Conservation (phyloP, 1,284 basidiomycete genomes). For the Ustilago xerochloae region DNA sequence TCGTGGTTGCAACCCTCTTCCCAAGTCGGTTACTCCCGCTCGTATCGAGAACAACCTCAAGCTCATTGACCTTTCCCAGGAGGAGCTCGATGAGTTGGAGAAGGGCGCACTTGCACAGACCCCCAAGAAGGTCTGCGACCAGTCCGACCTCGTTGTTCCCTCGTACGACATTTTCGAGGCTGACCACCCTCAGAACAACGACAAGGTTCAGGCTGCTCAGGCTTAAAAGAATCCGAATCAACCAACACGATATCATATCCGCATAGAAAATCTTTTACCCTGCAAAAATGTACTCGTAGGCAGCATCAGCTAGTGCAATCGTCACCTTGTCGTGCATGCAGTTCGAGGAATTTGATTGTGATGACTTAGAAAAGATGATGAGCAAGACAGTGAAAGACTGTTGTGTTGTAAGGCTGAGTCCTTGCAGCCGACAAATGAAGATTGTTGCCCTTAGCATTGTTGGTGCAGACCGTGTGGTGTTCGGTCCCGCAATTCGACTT, state of each 20-base stretch:
- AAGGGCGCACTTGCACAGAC: constrained; percentile 70
- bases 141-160: constrained; percentile 53
- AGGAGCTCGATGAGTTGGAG: constrained; percentile 62
- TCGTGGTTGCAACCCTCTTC: constrained; percentile 58
- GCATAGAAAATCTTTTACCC: background rate
- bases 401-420: too few species aligned
- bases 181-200: constrained; percentile 51
- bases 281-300: background rate
- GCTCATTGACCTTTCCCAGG: constrained; percentile 72
- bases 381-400: too few species aligned
- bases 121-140: constrained; percentile 58
- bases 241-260: background rate
- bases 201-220: constrained; percentile 50
- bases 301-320: background rate
- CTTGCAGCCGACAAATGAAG: too few species aligned
- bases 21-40: constrained; percentile 46
- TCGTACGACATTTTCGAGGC: constrained; percentile 59
- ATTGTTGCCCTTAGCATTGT: too few species aligned
- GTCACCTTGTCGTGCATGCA: constrained; percentile 2
- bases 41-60: constrained; percentile 61
- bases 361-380: too few species aligned
- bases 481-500: too few species aligned
- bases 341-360: too few species aligned
- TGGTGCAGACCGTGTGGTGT: too few species aligned
- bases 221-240: constrained; percentile 5